Evolutionary conservation across 495 filamentous ascomycete species (phyloP).

Genomic region (Viridothelium virens): DNA sequence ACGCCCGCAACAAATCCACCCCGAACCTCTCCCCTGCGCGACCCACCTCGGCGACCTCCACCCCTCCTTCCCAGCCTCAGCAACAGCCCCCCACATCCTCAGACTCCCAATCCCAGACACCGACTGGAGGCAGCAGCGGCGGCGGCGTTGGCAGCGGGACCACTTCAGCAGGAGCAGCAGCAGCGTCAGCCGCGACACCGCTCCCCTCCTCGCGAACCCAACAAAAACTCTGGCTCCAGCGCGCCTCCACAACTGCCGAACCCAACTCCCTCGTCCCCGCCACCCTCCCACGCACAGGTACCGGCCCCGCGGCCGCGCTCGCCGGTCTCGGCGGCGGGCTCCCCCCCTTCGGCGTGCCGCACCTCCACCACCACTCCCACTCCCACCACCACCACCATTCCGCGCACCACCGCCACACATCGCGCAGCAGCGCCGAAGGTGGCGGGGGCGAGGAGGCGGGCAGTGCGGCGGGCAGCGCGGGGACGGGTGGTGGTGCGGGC

Average conservation of each 20-base stretch:
- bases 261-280: constrained; percentile 39
- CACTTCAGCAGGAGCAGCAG: constrained; percentile 13
- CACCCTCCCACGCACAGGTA: constrained; percentile 33
- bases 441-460: too few relatives aligned
- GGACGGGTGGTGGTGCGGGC: constrained; percentile 34
- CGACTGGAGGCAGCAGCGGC: constrained; percentile 15
- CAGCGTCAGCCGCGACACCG: neutral
- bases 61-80: neutral
- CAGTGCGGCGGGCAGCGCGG: too few relatives aligned
- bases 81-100: constrained; percentile 5
- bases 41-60: neutral
- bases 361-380: too few relatives aligned
- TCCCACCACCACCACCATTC: too few relatives aligned
- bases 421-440: neutral
- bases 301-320: neutral
- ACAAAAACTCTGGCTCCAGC: constrained; percentile 63
- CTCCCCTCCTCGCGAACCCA: constrained; percentile 41
- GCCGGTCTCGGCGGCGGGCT: constrained; percentile 21
- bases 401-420: too few relatives aligned
- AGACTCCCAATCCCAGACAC: neutral
- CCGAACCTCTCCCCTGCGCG: neutral
- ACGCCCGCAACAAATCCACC: neutral
- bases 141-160: constrained; percentile 27
- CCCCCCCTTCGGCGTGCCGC: constrained; percentile 30
- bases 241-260: constrained; percentile 59